Conservation (phyloP, 179 eudicot genomes). For the Nepenthes alata region DNA sequence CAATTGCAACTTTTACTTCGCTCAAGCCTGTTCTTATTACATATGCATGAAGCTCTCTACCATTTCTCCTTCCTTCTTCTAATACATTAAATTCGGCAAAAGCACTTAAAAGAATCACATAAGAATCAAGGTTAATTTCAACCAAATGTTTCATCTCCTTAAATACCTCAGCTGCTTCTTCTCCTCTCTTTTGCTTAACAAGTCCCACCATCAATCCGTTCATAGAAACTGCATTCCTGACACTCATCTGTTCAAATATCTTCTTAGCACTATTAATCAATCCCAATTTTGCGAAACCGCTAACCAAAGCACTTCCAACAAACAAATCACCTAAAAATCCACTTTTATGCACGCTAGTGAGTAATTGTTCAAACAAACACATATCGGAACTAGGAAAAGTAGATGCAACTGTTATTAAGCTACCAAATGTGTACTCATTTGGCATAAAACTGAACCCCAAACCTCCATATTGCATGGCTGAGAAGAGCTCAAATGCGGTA, state of each 20-base stretch:
- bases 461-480: conserved; percentile 44
- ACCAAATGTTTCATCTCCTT: conserved; percentile 38
- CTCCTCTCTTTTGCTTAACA: conserved; percentile 52
- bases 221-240: conserved; percentile 57
- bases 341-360: conserved; percentile 34
- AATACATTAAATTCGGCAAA: conserved; percentile 33
- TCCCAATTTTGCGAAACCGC: conserved; percentile 59
- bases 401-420: conserved; percentile 49
- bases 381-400: conserved; percentile 19
- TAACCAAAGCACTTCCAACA: conserved; percentile 77
- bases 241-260: conserved; percentile 44
- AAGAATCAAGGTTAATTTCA: conserved; percentile 42
- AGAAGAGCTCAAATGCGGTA: conserved; percentile 41
- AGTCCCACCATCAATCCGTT: conserved; percentile 81
- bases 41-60: conserved; percentile 60
- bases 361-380: conserved; percentile 45
- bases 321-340: conserved; percentile 55
- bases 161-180: conserved; percentile 46
- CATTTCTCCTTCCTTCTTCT: conserved; percentile 47
- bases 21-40: conserved; percentile 44
- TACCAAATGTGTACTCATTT: conserved; percentile 58
- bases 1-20: conserved; percentile 34
- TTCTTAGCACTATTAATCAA: conserved; percentile 33
- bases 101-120: conserved; percentile 57
- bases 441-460: conserved; percentile 27